These are phyloP conservation scores for Beta corolliflora DNA, from an alignment of 179 eudicot species.

Conservation along the genomic window DNA sequence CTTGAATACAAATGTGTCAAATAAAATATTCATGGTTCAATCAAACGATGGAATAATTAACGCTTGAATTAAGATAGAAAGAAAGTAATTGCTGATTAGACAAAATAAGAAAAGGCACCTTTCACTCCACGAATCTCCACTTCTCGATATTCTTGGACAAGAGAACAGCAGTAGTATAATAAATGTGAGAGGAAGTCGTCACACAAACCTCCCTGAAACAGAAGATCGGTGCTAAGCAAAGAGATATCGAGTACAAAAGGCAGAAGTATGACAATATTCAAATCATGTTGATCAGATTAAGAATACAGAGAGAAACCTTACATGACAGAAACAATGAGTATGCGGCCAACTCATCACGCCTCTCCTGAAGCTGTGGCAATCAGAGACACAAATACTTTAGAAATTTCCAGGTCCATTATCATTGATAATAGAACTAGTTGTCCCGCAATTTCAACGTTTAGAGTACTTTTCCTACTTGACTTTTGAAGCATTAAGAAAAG, in stretches of 20 bases:
- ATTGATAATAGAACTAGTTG: neutral
- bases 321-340: constrained; percentile 35
- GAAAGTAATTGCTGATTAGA: neutral
- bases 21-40: neutral
- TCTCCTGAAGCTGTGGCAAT: constrained; percentile 33
- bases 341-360: constrained; percentile 32
- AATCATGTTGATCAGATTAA: neutral
- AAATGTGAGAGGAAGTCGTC: constrained; percentile 27
- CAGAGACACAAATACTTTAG: neutral
- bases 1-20: no score
- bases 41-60: neutral
- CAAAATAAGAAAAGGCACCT: constrained; percentile 11
- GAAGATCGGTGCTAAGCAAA: neutral
- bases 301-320: constrained; percentile 23
- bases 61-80: neutral
- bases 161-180: constrained; percentile 29
- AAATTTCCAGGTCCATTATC: neutral
- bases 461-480: neutral
- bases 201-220: constrained; percentile 26
- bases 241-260: neutral
- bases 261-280: neutral
- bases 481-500: no score
- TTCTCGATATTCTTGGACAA: constrained; percentile 35
- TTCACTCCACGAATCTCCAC: constrained; percentile 23
- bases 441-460: neutral